Percentiles rank a stretch among this genome's conserved stretches.
Conservation (phyloP, 164 flowering plant species). For the Liriodendron chinense region DNA sequence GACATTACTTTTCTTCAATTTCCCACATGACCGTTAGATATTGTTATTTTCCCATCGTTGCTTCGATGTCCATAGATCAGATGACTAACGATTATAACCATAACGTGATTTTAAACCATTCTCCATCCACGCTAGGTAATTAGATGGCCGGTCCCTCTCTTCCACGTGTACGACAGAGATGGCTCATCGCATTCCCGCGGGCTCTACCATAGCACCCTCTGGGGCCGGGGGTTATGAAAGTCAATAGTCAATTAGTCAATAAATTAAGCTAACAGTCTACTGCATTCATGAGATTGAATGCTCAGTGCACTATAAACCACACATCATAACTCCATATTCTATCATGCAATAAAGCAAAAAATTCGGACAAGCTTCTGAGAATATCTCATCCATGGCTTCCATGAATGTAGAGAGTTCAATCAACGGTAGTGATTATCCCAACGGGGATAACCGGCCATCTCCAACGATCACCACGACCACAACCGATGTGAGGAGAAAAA, state of each 20-base stretch:
- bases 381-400: neutral
- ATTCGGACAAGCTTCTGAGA: neutral
- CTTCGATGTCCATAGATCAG: too few species aligned
- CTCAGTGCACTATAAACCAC: neutral
- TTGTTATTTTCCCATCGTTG: too few species aligned
- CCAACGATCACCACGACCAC: neutral
- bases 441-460: neutral
- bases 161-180: too few species aligned
- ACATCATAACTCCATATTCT: neutral
- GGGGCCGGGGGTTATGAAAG: too few species aligned
- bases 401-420: neutral
- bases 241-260: neutral
- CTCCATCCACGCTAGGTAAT: too few species aligned
- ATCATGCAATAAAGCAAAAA: neutral
- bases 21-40: too few species aligned
- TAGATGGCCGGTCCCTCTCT: too few species aligned
- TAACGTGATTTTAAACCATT: too few species aligned
- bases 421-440: neutral
- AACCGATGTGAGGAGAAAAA: neutral
- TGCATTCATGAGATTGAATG: neutral
- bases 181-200: too few species aligned
- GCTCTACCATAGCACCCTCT: too few species aligned
- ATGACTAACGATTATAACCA: too few species aligned
- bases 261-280: neutral
- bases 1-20: too few species aligned